phyloP scores from a whole-genome alignment of 139 green algal genomes.

The Yamagishiella unicocca region DNA sequence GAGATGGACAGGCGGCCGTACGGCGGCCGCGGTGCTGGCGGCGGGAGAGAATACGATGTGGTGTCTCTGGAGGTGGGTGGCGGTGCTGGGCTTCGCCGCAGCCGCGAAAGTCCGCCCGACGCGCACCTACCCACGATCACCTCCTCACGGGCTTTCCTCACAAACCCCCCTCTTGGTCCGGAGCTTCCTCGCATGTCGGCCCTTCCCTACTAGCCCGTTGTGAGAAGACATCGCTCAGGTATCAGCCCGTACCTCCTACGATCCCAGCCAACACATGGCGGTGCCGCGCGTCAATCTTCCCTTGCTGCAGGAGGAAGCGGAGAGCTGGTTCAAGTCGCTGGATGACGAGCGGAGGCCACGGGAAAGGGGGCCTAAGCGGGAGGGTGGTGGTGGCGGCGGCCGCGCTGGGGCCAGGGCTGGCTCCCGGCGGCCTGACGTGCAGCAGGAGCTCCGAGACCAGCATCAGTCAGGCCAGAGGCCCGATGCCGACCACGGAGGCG shows the following conservation, averaged over 20 bases:
- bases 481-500: background rate
- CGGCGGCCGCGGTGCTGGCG: no score
- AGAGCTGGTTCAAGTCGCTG: slow-evolving; percentile 37
- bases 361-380: background rate
- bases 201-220: no score
- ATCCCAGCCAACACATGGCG: background rate
- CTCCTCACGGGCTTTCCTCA: no score
- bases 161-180: no score
- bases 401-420: background rate
- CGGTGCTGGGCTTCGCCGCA: background rate
- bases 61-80: background rate
- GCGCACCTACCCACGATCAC: no score
- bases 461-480: no score
- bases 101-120: no score
- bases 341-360: background rate
- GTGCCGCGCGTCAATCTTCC: no score
- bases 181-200: no score
- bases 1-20: background rate
- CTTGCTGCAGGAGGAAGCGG: slow-evolving; percentile 37
- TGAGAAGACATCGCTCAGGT: no score
- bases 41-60: background rate
- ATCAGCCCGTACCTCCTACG: background rate
- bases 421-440: background rate
- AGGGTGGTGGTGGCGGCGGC: background rate
- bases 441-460: no score